These are phyloP conservation scores for Kwoniella shivajii DNA, from an alignment of 1,284 basidiomycete species.

Conservation along the genomic window DNA sequence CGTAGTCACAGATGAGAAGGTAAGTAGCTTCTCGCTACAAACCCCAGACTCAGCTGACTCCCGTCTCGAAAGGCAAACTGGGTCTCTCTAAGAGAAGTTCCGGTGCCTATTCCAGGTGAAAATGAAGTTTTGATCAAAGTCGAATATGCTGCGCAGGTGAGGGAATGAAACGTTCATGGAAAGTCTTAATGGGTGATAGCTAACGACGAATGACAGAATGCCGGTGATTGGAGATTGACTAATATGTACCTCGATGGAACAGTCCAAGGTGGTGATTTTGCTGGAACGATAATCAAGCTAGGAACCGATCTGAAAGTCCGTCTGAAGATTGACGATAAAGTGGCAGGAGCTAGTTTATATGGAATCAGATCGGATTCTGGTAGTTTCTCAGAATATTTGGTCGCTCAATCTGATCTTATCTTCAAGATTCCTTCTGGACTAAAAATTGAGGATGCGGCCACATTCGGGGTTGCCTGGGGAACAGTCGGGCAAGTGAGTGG, in stretches of 20 bases:
- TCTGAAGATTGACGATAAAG: conserved; percentile 56
- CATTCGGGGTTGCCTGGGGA: conserved; percentile 52
- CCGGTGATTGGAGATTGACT: conserved; percentile 48
- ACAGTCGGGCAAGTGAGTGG: conserved; percentile 48
- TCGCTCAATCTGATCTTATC: conserved; percentile 31
- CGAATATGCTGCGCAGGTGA: conserved; percentile 41
- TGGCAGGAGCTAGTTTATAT: conserved; percentile 58
- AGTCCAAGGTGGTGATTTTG: conserved; percentile 58
- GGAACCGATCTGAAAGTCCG: conserved; percentile 44
- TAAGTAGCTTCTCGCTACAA: too few species aligned
- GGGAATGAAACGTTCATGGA: conserved; percentile 17
- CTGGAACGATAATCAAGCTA: conserved; percentile 55
- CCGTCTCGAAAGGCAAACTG: conserved; percentile 14
- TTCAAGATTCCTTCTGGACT: conserved; percentile 33
- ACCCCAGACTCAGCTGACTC: too few species aligned
- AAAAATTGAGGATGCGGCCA: conserved; percentile 54
- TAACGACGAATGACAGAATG: conserved; percentile 26
- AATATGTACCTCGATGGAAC: conserved; percentile 37
- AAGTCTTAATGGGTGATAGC: too few species aligned
- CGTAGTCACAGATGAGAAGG: too few species aligned
- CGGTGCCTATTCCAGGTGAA: conserved; percentile 36
- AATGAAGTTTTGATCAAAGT: conserved; percentile 52
- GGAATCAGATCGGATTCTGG: too few species aligned
- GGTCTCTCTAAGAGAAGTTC: conserved; percentile 27
- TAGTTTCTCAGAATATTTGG: conserved; percentile 55